phyloP scores from a whole-genome alignment of 179 eudicot genomes.

The Pouteria campechiana region DNA sequence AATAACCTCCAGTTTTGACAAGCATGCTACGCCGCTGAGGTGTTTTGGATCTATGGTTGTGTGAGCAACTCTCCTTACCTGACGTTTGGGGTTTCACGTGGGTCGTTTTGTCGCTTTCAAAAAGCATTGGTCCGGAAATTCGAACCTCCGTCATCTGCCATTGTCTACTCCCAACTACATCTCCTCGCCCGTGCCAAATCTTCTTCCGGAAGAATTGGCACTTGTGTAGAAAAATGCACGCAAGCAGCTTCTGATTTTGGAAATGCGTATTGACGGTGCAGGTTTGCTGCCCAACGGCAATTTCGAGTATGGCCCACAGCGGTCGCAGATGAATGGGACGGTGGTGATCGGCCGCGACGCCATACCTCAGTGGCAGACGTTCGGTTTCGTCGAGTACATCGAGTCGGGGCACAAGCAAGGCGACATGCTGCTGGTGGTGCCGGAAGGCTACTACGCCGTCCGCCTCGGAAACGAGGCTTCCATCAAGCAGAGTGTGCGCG shows the following conservation, averaged over 20 bases:
- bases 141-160: too few species aligned
- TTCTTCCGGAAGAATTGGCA: too few species aligned
- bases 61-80: too few species aligned
- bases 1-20: too few species aligned
- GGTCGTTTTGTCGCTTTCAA: too few species aligned
- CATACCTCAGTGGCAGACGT: slow-evolving; percentile 27
- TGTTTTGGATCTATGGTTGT: too few species aligned
- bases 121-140: too few species aligned
- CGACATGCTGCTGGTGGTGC: slow-evolving; percentile 36
- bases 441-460: slow-evolving; percentile 27
- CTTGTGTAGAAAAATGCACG: not conserved
- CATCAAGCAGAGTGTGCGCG: slow-evolving; percentile 22
- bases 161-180: too few species aligned
- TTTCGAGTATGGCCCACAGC: slow-evolving; percentile 34
- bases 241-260: not conserved
- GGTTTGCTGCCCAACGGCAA: slow-evolving; percentile 39
- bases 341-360: slow-evolving; percentile 9
- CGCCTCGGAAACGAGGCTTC: slow-evolving; percentile 31
- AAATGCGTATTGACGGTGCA: not conserved
- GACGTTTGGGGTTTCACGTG: too few species aligned
- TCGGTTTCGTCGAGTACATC: slow-evolving; percentile 35
- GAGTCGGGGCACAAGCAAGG: slow-evolving; percentile 34
- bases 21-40: too few species aligned
- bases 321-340: slow-evolving; percentile 21
- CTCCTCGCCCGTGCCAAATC: too few species aligned